phyloP scores from a whole-genome alignment of 1,284 basidiomycete genomes.

The Ustilago shanxiensis region DNA sequence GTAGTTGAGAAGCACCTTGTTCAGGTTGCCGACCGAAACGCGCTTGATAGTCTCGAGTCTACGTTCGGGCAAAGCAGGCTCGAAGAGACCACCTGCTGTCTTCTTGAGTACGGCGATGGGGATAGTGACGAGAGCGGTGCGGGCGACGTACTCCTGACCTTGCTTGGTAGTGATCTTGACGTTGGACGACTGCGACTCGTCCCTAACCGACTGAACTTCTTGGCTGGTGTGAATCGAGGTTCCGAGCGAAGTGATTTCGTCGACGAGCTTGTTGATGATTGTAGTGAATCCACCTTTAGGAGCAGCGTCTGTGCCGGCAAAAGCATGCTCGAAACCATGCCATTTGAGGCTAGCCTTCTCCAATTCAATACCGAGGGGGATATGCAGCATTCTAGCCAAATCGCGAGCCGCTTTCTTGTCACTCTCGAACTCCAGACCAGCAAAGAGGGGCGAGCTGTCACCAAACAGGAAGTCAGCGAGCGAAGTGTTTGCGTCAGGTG shows the following conservation, averaged over 20 bases:
- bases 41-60: slow-evolving; percentile 65
- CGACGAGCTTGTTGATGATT: slow-evolving; percentile 70
- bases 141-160: slow-evolving; percentile 54
- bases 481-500: slow-evolving; percentile 46
- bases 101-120: slow-evolving; percentile 71
- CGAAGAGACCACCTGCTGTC: slow-evolving; percentile 57
- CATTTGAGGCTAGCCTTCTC: slow-evolving; percentile 68
- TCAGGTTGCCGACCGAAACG: slow-evolving; percentile 63
- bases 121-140: slow-evolving; percentile 67
- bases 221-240: slow-evolving; percentile 70
- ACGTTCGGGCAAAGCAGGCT: slow-evolving; percentile 66
- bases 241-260: slow-evolving; percentile 68
- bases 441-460: slow-evolving; percentile 63
- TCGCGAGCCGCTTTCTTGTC: slow-evolving; percentile 74
- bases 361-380: slow-evolving; percentile 72
- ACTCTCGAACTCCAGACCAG: slow-evolving; percentile 72
- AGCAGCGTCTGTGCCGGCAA: slow-evolving; percentile 72
- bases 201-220: slow-evolving; percentile 39
- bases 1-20: slow-evolving; percentile 71
- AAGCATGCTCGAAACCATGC: slow-evolving; percentile 70
- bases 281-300: slow-evolving; percentile 72
- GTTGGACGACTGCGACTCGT: slow-evolving; percentile 19
- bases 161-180: slow-evolving; percentile 48
- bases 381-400: slow-evolving; percentile 72
- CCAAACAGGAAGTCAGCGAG: slow-evolving; percentile 70